Conservation (phyloP, 371 early-diverging fungal genomes). For the Chytridium lagenaria region DNA sequence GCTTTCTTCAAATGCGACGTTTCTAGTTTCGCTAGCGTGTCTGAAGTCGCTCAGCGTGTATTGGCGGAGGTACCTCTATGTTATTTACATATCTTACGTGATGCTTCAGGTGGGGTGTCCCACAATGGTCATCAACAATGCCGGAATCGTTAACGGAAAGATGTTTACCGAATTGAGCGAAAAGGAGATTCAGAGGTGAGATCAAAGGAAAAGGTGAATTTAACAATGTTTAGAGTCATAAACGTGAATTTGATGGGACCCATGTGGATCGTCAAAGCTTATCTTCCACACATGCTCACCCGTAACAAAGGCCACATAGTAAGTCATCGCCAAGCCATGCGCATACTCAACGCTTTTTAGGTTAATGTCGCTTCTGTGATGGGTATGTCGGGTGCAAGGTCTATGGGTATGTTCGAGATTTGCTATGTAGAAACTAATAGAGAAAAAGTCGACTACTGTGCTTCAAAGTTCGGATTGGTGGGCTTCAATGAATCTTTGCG, state of each 20-base stretch:
- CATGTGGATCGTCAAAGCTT: slow-evolving; percentile 59
- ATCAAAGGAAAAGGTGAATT: neutral
- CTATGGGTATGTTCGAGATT: slow-evolving; percentile 15
- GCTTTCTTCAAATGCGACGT: slow-evolving; percentile 62
- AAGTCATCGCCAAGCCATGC: slow-evolving; percentile 3
- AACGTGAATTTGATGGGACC: slow-evolving; percentile 62
- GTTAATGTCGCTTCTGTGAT: slow-evolving; percentile 56
- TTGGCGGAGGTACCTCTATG: slow-evolving; percentile 37
- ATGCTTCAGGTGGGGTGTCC: slow-evolving; percentile 55
- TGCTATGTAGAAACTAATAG: neutral
- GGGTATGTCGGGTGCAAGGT: slow-evolving; percentile 50
- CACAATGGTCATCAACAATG: slow-evolving; percentile 68
- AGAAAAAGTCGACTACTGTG: slow-evolving; percentile 61
- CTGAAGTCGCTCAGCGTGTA: slow-evolving; percentile 55
- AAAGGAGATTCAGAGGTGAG: slow-evolving; percentile 54
- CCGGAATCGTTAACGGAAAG: slow-evolving; percentile 61
- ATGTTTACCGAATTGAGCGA: slow-evolving; percentile 51
- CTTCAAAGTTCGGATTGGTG: slow-evolving; percentile 62
- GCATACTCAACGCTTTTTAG: neutral
- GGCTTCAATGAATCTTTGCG: slow-evolving; percentile 63
- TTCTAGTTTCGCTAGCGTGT: slow-evolving; percentile 51
- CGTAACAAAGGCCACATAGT: slow-evolving; percentile 65
- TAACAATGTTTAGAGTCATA: slow-evolving; percentile 49
- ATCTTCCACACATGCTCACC: slow-evolving; percentile 60
- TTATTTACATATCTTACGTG: neutral